Evolutionary conservation across 2,329 filamentous ascomycete species (phyloP), one percentile per base, ranked within the genome.

Genomic region (Tolypocladium tropicale): DNA sequence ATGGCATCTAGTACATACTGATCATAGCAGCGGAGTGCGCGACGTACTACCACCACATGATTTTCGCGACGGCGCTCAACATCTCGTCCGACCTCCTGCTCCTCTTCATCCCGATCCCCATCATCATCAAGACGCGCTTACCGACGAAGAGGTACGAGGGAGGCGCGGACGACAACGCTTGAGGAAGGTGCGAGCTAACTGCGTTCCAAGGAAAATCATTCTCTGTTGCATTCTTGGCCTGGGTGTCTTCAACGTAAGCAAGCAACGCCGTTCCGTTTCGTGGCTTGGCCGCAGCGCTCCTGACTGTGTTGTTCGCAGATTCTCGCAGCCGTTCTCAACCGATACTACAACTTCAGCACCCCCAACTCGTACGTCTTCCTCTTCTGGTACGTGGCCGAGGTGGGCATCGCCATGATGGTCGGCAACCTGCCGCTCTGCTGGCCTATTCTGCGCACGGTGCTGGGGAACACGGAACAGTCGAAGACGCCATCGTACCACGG

Each of bases 361-460:
- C 79, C 79, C 0, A 84, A 81, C 64, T 79, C 78, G 3, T 70
- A 72, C 16, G 67, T 78, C 39, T 85, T 82, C 72, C 76, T 82
- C 0, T 78, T 78, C 60, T 85, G 82, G 81, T 83, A 83, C 60
- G 76, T 82, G 10, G 76, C 80, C 32, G 82, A 85, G 63, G 76
- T 77, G 14, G 80, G 77, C 49, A 82, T 82, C 0, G 80, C 81
- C 6, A 73, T 85, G 43, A 74, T 83, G 52, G 81, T 84, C 18
- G 76, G 81, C 32, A 85, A 85, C 58, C 72, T 85, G 6, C 82
- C 82, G 0, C 78, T 84, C 52, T 78, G 76, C 59, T 85, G 81
- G 76, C 78, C 79, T 0, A 70, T 85, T 23, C 72, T 83, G 33
- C 76, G 79, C 48, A 72, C 75, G 10, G 57, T 78, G 0, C 55